Evolutionary conservation across 768 basidiomycete species (phyloP).

Genomic region (Tremella fuciformis): DNA sequence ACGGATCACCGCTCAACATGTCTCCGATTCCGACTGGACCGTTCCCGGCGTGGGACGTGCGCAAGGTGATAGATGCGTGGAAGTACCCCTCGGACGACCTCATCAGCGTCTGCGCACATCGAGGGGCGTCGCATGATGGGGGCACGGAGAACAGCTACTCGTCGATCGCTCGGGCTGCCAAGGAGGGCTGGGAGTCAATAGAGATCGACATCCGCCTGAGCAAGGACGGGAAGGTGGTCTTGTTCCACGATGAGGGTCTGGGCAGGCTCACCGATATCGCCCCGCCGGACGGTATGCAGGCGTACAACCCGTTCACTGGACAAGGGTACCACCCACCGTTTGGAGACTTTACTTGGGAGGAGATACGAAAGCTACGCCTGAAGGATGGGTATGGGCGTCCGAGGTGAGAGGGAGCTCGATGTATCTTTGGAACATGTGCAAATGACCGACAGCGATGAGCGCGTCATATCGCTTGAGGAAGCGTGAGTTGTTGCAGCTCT

Average conservation of each 20-base stretch:
- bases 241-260: conserved; percentile 12
- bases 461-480: neutral
- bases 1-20: neutral
- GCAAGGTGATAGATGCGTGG: conserved; percentile 5
- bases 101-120: conserved; percentile 9
- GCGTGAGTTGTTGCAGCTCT: neutral
- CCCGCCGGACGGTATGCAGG: neutral
- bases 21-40: neutral
- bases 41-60: conserved; percentile 3
- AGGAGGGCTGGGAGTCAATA: neutral
- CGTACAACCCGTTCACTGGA: conserved; percentile 10
- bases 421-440: neutral
- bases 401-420: neutral
- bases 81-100: conserved; percentile 8
- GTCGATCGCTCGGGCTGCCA: conserved; percentile 1
- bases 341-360: conserved; percentile 1
- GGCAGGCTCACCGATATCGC: conserved; percentile 12
- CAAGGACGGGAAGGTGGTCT: conserved; percentile 1
- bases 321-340: conserved; percentile 1
- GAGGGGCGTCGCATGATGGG: conserved; percentile 6
- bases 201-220: conserved; percentile 8
- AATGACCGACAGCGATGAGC: neutral
- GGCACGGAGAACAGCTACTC: conserved; percentile 12
- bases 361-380: conserved; percentile 1
- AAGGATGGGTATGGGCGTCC: conserved; percentile 1